phyloP scores from a whole-genome alignment of 2,329 filamentous ascomycete species.

The Calonectria pseudoturangicola region DNA sequence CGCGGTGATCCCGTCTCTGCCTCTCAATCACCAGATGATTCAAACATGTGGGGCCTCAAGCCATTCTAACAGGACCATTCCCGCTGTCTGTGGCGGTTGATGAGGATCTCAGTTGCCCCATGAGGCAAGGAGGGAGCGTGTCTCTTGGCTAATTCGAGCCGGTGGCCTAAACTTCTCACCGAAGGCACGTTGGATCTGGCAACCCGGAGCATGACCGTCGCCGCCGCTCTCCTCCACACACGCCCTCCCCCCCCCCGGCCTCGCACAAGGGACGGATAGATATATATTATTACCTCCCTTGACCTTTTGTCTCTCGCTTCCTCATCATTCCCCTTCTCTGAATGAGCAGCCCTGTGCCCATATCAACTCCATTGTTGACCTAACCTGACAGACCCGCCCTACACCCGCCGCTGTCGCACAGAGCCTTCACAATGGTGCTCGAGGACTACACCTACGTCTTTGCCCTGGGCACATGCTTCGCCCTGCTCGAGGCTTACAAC shows the following conservation, averaged over 20 bases:
- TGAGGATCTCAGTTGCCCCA: constrained; percentile 23
- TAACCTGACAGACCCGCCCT: constrained; percentile 12
- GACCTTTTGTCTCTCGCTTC: background rate
- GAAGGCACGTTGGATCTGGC: constrained; percentile 39
- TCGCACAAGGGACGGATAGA: background rate
- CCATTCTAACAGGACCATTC: constrained; percentile 22
- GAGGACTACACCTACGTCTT: constrained; percentile 82
- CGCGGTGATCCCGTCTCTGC: background rate
- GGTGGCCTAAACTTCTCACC: constrained; percentile 52
- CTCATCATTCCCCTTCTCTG: constrained; percentile 18
- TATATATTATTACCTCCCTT: constrained; percentile 10
- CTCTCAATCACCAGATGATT: constrained; percentile 21
- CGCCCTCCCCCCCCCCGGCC: background rate
- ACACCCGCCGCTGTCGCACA: constrained; percentile 17
- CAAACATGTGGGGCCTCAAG: constrained; percentile 1
- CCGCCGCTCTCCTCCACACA: background rate
- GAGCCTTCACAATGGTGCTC: constrained; percentile 70
- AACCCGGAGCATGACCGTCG: constrained; percentile 9
- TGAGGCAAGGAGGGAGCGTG: constrained; percentile 19
- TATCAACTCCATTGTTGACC: constrained; percentile 18
- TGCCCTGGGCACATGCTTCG: constrained; percentile 84
- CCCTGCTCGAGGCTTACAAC: constrained; percentile 85
- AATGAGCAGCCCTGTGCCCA: constrained; percentile 17
- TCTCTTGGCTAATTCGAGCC: constrained; percentile 31
- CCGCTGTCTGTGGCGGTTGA: background rate